These are phyloP conservation scores for Aegilops bicornis DNA, from an alignment of 176 grass and related monocot genomes.

Conservation along the genomic window DNA sequence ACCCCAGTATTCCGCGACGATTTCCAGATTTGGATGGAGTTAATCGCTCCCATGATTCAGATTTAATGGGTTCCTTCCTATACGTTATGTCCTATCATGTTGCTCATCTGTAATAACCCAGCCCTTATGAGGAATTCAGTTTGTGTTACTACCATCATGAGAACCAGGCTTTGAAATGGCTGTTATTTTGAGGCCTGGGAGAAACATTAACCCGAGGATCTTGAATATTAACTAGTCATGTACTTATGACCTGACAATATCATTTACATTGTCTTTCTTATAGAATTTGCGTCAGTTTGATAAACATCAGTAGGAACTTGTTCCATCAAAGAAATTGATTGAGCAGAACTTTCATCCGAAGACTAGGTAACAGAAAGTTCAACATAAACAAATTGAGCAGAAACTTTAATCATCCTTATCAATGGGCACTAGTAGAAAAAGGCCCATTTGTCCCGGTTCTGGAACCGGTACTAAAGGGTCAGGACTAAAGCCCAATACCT, in stretches of 20 bases:
- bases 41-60: no score
- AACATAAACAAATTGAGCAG: constrained; percentile 19
- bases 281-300: constrained; percentile 49
- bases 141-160: constrained; percentile 21
- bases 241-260: background rate
- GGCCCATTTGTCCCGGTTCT: no score
- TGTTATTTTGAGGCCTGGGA: constrained; percentile 36
- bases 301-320: constrained; percentile 30
- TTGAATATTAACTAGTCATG: background rate
- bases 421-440: no score
- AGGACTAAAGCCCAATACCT: no score
- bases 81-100: background rate
- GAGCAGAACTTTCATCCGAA: constrained; percentile 22
- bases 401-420: constrained; percentile 27
- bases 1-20: background rate
- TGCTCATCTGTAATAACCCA: constrained; percentile 10
- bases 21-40: no score
- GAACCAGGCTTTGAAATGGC: constrained; percentile 55
- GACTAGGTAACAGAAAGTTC: constrained; percentile 28
- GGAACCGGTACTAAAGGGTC: no score
- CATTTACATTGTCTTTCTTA: background rate
- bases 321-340: constrained; percentile 21
- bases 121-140: constrained; percentile 27
- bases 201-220: background rate
- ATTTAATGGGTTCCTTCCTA: no score